A percentile compares a stretch with the other conserved stretches of the same genome.
phyloP scores from a whole-genome alignment of 352 stramenopile species.

The Phytophthora capsici region DNA sequence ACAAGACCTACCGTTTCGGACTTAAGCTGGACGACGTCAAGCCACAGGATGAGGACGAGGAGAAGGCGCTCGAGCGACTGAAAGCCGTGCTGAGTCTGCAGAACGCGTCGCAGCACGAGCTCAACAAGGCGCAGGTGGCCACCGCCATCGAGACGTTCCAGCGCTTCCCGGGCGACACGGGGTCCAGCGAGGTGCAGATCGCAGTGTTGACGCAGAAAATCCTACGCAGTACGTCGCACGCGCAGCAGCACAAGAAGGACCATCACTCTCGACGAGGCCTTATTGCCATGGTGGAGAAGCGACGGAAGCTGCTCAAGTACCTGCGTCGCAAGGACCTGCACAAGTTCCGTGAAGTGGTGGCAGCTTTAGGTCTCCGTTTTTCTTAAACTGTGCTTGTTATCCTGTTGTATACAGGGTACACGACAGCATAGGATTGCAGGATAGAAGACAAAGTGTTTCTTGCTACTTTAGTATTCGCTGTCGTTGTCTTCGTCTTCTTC shows the following conservation, averaged over 20 bases:
- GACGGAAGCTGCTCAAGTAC: constrained; percentile 89
- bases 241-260: constrained; percentile 86
- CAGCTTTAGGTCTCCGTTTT: constrained; percentile 79
- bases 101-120: constrained; percentile 83
- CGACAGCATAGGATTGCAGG: not conserved
- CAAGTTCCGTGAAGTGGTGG: constrained; percentile 83
- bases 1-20: constrained; percentile 71
- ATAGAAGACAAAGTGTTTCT: no score
- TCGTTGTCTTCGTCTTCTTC: constrained; percentile 45
- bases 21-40: constrained; percentile 60
- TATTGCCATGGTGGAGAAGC: constrained; percentile 87
- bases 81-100: constrained; percentile 74
- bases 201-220: constrained; percentile 90
- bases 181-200: constrained; percentile 87
- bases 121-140: constrained; percentile 85
- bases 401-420: not conserved
- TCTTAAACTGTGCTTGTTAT: constrained; percentile 40
- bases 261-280: constrained; percentile 87
- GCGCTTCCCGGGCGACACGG: constrained; percentile 86
- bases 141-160: constrained; percentile 87
- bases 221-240: constrained; percentile 75
- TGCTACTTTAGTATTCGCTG: constrained; percentile 16
- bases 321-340: constrained; percentile 80
- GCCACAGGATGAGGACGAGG: constrained; percentile 48
- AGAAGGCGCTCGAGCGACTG: constrained; percentile 56